These are phyloP conservation scores for Umbelopsis ramanniana DNA, from an alignment of 192 early-diverging fungal species.

Conservation along the genomic window DNA sequence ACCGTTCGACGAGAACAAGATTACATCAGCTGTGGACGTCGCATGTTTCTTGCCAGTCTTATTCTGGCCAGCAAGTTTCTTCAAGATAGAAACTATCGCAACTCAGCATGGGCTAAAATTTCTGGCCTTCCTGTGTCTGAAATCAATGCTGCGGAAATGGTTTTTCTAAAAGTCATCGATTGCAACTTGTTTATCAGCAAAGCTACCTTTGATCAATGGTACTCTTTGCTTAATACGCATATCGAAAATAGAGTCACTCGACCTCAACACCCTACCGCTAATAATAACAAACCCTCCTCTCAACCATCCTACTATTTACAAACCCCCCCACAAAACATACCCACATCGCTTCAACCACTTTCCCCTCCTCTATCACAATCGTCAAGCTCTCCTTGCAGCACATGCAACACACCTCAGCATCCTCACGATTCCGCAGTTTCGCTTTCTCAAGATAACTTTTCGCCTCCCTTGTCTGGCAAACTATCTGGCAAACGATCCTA, in stretches of 20 bases:
- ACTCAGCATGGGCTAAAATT: conserved; percentile 91
- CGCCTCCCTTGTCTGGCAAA: conserved; percentile 24
- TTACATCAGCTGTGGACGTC: conserved; percentile 70
- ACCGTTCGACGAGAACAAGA: conserved; percentile 24
- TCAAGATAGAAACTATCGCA: conserved; percentile 86
- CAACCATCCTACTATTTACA: not conserved
- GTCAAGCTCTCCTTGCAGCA: not conserved
- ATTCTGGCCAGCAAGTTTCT: conserved; percentile 91
- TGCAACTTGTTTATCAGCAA: conserved; percentile 74
- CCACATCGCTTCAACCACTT: not conserved
- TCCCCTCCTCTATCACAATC: conserved; percentile 12
- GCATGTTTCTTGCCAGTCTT: conserved; percentile 85
- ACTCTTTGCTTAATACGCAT: conserved; percentile 34
- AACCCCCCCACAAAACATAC: not conserved
- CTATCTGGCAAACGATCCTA: conserved; percentile 5
- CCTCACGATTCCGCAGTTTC: conserved; percentile 8
- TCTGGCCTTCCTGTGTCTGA: conserved; percentile 79
- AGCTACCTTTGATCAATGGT: conserved; percentile 45
- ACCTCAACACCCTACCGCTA: not conserved
- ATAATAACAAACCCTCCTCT: not conserved
- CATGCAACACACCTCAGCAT: not conserved
- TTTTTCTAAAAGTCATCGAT: conserved; percentile 80
- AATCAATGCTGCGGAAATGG: conserved; percentile 84
- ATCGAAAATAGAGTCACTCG: conserved; percentile 17
- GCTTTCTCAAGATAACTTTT: conserved; percentile 14